phyloP scores from a whole-genome alignment of 2,329 filamentous ascomycete species.

The Ceratocystis albifundus region DNA sequence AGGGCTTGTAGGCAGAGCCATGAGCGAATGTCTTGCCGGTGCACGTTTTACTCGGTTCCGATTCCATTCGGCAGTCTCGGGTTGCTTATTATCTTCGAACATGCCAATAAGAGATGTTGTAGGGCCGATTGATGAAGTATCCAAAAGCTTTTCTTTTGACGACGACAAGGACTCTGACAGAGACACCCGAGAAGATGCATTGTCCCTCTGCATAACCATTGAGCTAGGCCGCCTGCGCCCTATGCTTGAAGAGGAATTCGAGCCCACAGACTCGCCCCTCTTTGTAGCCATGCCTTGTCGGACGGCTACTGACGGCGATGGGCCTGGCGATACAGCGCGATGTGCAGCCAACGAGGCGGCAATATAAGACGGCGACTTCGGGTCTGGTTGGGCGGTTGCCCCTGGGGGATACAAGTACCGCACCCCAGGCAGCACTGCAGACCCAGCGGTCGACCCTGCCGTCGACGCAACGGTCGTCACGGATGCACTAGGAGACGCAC shows the following conservation, averaged over 20 bases:
- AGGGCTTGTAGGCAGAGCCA: neutral
- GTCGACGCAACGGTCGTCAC: neutral
- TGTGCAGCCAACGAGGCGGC: conserved; percentile 46
- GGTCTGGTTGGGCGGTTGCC: conserved; percentile 1
- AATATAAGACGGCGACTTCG: conserved; percentile 28
- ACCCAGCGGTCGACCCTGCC: neutral
- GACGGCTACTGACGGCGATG: neutral
- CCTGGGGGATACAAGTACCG: conserved; percentile 17
- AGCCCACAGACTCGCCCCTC: conserved; percentile 24
- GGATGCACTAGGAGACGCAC: conserved; percentile 14
- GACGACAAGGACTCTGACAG: neutral
- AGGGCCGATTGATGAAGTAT: conserved; percentile 49
- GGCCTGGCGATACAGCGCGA: conserved; percentile 11
- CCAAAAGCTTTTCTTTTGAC: conserved; percentile 28
- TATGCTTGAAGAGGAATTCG: conserved; percentile 23
- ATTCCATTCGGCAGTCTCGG: neutral
- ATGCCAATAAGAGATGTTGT: conserved; percentile 55
- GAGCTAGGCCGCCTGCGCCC: conserved; percentile 28
- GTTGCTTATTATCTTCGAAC: conserved; percentile 44
- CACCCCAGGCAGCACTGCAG: neutral
- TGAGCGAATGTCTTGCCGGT: neutral
- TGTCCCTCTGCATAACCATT: conserved; percentile 25
- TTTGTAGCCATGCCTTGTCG: neutral
- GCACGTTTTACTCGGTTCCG: neutral
- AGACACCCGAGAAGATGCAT: conserved; percentile 1